Evolutionary conservation across 2,329 filamentous ascomycete species (phyloP), one percentile per base, ranked within the genome.

Genomic region (Clonostachys sp.): DNA sequence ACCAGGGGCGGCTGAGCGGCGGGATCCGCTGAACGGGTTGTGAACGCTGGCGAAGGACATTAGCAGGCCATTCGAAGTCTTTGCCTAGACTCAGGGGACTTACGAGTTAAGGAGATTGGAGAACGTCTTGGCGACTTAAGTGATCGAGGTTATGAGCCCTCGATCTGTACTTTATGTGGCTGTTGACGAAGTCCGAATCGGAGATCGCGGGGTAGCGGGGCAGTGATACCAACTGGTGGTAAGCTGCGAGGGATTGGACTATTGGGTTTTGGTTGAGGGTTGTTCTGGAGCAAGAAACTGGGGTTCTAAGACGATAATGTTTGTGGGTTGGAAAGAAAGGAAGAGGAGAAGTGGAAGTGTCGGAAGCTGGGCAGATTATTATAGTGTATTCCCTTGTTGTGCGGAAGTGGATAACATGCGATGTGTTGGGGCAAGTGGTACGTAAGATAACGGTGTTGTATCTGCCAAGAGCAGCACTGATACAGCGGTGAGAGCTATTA

Each of bases 61-160:
- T 9, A n/a, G 12, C 14, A 14, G 36, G 18, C 13, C 6, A 14
- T n/a, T 30, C 24, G 24, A 10, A 30, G 9, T 30, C 24, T 30
- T 30, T 9, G 24, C 9, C 10, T 8, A 30, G 24, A 30, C 24
- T 10, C 24, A 12, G 20, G 44, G 34, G 16, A 66, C 90, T 70
- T 81, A 96, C 91, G 91, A 96, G 83, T 94, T 94, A 61, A 96
- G 86, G 62, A 95, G 87, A 77, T 95, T 96, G 80, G 91, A 92
- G 86, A 96, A 96, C 91, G 90, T 96, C 76, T 89, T 96, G 89
- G 81, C 86, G 85, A 72, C 68, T 70, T 63, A 64, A 57, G 70
- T 73, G 84, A 87, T 74, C 82, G 83, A 70, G 65, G 61, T 47
- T 58, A 55, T 60, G 52, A 54, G 48, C 58, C 65, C 76, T 80